A percentile compares a stretch with the other conserved stretches of the same genome.
Evolutionary conservation across 306 rosid genomes (phyloP).

Genomic region (Lathyrus tuberosus): DNA sequence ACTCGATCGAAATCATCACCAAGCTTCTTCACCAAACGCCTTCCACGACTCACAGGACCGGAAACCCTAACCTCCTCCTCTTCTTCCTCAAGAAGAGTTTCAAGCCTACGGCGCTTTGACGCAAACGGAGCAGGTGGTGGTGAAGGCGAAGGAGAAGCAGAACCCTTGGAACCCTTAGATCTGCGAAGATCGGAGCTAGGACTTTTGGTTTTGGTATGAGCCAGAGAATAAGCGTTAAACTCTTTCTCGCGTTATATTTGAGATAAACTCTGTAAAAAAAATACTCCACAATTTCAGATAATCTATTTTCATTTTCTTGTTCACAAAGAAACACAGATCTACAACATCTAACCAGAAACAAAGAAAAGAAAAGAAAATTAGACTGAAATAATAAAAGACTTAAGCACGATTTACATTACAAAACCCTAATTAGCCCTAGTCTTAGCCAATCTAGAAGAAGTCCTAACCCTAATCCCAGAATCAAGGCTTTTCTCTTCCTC

Average conservation of each 20-base stretch:
- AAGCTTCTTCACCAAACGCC: conserved; percentile 77
- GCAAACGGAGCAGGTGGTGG: conserved; percentile 78
- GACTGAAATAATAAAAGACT: background rate
- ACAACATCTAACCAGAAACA: background rate
- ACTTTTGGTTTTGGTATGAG: background rate
- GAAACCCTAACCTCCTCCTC: conserved; percentile 1
- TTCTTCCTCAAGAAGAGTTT: conserved; percentile 46
- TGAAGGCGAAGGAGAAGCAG: conserved; percentile 1
- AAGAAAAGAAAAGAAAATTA: background rate
- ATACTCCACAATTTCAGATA: background rate
- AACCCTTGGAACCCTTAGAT: conserved; percentile 4
- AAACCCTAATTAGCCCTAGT: conserved; percentile 28
- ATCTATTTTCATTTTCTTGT: background rate
- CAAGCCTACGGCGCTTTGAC: conserved; percentile 50
- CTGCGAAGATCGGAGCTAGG: background rate
- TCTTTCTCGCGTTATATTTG: conserved; percentile 52
- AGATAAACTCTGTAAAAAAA: too few species aligned
- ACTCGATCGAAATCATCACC: conserved; percentile 83
- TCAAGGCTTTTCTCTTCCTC: conserved; percentile 27
- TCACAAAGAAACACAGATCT: conserved; percentile 17
- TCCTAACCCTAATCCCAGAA: conserved; percentile 45
- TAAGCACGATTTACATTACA: background rate
- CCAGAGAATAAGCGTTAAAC: conserved; percentile 26
- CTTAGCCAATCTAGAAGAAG: conserved; percentile 65
- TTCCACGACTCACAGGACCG: conserved; percentile 36